Evolutionary conservation across 495 filamentous ascomycete genomes (phyloP).

Genomic region (Podospora appendiculata): DNA sequence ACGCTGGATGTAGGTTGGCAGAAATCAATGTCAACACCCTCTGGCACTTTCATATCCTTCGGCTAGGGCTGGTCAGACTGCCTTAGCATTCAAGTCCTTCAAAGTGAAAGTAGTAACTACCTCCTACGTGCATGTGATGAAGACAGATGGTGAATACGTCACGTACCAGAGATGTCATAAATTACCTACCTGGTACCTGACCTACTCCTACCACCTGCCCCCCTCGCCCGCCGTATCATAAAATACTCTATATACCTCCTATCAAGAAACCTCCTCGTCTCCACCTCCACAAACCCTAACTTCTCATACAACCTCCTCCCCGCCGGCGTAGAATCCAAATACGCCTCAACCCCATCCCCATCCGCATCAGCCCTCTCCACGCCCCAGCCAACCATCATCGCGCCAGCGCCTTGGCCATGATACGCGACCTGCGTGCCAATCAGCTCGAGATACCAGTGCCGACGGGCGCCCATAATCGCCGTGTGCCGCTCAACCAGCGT

Average conservation of each 20-base stretch:
- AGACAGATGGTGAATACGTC: too few species aligned
- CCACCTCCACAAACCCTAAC: slow-evolving; percentile 41
- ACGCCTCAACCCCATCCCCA: slow-evolving; percentile 34
- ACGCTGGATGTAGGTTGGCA: too few species aligned
- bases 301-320: slow-evolving; percentile 47
- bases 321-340: slow-evolving; percentile 46
- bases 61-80: too few species aligned
- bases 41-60: too few species aligned
- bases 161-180: too few species aligned
- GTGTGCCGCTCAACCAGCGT: slow-evolving; percentile 14
- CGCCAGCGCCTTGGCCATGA: slow-evolving; percentile 45
- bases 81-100: too few species aligned
- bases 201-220: too few species aligned
- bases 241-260: slow-evolving; percentile 10
- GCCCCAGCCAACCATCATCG: slow-evolving; percentile 42
- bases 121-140: too few species aligned
- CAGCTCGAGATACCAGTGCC: slow-evolving; percentile 39
- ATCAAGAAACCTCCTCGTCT: slow-evolving; percentile 25
- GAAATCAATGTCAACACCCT: too few species aligned
- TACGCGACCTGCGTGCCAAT: slow-evolving; percentile 37
- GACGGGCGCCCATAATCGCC: slow-evolving; percentile 22
- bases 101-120: too few species aligned
- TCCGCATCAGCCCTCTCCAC: slow-evolving; percentile 46
- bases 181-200: too few species aligned
- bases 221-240: not conserved